phyloP scores from a whole-genome alignment of 164 flowering plant species.

The Aristolochia fimbriata region DNA sequence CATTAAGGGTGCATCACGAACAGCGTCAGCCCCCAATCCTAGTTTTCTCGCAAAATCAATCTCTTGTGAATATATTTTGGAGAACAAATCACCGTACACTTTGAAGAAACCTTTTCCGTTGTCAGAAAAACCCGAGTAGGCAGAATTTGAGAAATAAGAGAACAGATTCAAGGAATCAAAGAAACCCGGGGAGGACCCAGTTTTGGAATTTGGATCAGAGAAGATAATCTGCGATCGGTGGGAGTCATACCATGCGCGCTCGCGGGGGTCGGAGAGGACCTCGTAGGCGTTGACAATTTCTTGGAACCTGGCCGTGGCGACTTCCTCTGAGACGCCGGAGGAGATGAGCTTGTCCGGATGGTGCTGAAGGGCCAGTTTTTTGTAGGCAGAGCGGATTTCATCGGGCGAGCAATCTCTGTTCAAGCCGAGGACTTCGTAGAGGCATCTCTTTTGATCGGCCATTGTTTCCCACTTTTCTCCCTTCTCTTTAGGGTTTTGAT shows the following conservation, averaged over 20 bases:
- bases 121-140: constrained; percentile 54
- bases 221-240: constrained; percentile 91
- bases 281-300: constrained; percentile 90
- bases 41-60: constrained; percentile 40
- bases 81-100: constrained; percentile 63
- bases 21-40: constrained; percentile 39
- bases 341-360: constrained; percentile 88
- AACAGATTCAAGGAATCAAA: constrained; percentile 26
- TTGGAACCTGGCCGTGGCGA: constrained; percentile 82
- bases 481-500: not conserved
- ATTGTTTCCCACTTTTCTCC: not conserved
- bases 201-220: constrained; percentile 16
- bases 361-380: constrained; percentile 69
- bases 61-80: constrained; percentile 47
- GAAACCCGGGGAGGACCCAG: constrained; percentile 7
- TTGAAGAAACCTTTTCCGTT: constrained; percentile 59
- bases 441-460: constrained; percentile 26
- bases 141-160: constrained; percentile 60
- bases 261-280: constrained; percentile 79
- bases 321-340: constrained; percentile 50
- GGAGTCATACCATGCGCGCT: constrained; percentile 93
- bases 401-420: constrained; percentile 47
- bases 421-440: constrained; percentile 75
- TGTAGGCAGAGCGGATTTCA: constrained; percentile 83
- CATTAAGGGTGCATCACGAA: constrained; percentile 72